Evolutionary conservation across 148 eudicot species (phyloP), one percentile per base, ranked within the genome.

Genomic region (Linanthus parryae): DNA sequence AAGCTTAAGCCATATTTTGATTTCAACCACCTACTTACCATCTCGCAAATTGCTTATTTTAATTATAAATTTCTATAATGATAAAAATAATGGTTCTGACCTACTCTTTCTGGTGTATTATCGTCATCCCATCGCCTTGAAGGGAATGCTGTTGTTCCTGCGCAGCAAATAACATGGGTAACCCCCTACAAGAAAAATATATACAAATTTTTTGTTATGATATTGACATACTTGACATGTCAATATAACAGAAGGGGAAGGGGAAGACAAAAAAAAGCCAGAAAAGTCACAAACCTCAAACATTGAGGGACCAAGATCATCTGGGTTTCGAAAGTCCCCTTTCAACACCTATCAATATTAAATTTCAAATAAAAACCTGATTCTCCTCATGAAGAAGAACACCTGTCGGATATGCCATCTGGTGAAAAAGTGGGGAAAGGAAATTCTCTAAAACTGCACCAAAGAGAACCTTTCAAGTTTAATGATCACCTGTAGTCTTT

Each of bases 81-180:
- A 34, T 33, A 52, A 23, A 33, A 47, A 45, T 8, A 27, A 61
- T 44, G 34, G 41, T 60, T 34, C 95, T 63, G 20, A 92, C 98
- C 98, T 79, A 74, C 80, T 87, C 76, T 79, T 82, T 87, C 96
- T 13, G 98, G 98, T 28, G 98, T 81, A 45, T 92, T 92, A 64
- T 92, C 96, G 49, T 88, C 96, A 38, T 87, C 90, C 98, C 98
- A 92, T 69, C 98, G 73, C 68, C 70, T 66, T 45, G 98, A 92
- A 39, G 98, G 98, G 65, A 92, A 92, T 20, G 98, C 96, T 16
- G 98, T 92, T 17, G 98, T 92, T 65, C 98, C 98, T 13, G 98
- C 81, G 78, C 88, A 81, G 74, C 96, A 87, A 55, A 87, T 92
- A 22, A 84, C 98, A 70, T 92, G 96, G 19, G 98, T 92, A 45